Evolutionary conservation across 768 basidiomycete species (phyloP).

Genomic region (Agaricus subrufescens): DNA sequence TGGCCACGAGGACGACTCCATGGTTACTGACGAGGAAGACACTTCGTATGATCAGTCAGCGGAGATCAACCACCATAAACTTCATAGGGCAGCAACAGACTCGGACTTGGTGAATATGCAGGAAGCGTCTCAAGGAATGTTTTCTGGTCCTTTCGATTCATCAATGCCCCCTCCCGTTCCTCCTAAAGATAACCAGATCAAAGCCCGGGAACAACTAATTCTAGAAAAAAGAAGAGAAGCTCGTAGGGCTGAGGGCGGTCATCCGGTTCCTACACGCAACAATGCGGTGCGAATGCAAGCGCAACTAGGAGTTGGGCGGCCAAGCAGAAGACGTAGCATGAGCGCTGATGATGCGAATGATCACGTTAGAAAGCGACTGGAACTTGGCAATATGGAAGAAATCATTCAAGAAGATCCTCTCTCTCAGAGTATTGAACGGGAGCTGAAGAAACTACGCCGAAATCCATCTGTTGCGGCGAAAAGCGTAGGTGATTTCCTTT

Average conservation of each 20-base stretch:
- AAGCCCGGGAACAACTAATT: slow-evolving; percentile 61
- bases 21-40: slow-evolving; percentile 36
- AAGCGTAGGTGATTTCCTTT: slow-evolving; percentile 29
- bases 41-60: slow-evolving; percentile 18
- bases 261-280: slow-evolving; percentile 16
- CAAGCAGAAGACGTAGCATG: slow-evolving; percentile 64
- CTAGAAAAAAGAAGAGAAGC: slow-evolving; percentile 65
- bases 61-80: slow-evolving; percentile 18
- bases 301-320: slow-evolving; percentile 39
- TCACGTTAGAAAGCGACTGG: slow-evolving; percentile 29
- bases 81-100: slow-evolving; percentile 52
- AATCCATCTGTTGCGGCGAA: slow-evolving; percentile 32
- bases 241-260: slow-evolving; percentile 48
- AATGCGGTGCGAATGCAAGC: slow-evolving; percentile 19
- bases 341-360: slow-evolving; percentile 73
- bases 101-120: slow-evolving; percentile 34
- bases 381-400: slow-evolving; percentile 27
- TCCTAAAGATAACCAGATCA: slow-evolving; percentile 60
- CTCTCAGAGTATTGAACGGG: slow-evolving; percentile 68
- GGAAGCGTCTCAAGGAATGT: slow-evolving; percentile 34
- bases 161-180: slow-evolving; percentile 44
- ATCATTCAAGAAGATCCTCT: slow-evolving; percentile 46
- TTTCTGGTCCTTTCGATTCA: slow-evolving; percentile 36
- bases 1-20: slow-evolving; percentile 30
- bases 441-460: slow-evolving; percentile 58